phyloP scores from a whole-genome alignment of 805 yeast genomes.

The Danielia oregonensis region DNA sequence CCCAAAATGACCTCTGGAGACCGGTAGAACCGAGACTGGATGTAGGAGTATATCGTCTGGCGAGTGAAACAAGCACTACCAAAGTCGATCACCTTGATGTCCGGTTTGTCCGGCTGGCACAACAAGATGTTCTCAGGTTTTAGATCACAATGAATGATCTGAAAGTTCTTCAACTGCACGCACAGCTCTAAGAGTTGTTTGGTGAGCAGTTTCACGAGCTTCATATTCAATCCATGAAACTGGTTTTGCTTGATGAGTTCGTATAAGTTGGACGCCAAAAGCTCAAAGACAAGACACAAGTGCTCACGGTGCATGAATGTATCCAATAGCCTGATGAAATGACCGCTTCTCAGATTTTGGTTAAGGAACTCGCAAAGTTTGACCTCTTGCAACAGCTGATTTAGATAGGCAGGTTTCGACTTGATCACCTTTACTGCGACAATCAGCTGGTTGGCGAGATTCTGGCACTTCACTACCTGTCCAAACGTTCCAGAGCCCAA shows the following conservation, averaged over 20 bases:
- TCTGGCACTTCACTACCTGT: constrained; percentile 93
- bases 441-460: constrained; percentile 71
- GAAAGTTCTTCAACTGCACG: constrained; percentile 73
- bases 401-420: constrained; percentile 84
- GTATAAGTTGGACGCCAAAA: constrained; percentile 81
- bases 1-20: constrained; percentile 95
- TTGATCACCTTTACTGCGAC: constrained; percentile 95
- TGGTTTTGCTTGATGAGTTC: constrained; percentile 91
- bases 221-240: constrained; percentile 83
- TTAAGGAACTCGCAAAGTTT: constrained; percentile 79
- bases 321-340: constrained; percentile 75
- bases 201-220: constrained; percentile 72
- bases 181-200: constrained; percentile 79
- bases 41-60: constrained; percentile 84
- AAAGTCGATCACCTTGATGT: constrained; percentile 89
- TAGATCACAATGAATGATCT: constrained; percentile 91
- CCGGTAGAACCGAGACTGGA: constrained; percentile 89
- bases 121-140: constrained; percentile 93
- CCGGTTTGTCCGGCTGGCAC: constrained; percentile 76
- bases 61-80: constrained; percentile 94
- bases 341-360: constrained; percentile 61
- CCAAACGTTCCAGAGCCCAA: constrained; percentile 98
- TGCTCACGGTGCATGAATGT: constrained; percentile 91
- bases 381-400: constrained; percentile 90
- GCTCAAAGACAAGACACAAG: constrained; percentile 87